phyloP scores from a whole-genome alignment of 1,139 yeast genomes.

The Hyphopichia pseudoburtonii region DNA sequence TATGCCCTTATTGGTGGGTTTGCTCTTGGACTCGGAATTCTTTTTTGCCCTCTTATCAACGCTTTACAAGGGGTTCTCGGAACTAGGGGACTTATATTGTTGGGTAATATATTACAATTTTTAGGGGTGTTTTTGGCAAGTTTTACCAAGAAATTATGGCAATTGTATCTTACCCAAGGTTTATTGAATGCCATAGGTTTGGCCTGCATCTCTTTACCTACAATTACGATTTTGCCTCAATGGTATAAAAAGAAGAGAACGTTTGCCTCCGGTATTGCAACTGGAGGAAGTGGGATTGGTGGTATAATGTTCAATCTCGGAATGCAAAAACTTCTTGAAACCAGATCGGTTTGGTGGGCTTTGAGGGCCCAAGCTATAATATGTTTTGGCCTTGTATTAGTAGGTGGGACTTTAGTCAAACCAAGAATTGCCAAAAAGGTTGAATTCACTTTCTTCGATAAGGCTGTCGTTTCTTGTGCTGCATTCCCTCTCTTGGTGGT shows the following conservation, averaged over 20 bases:
- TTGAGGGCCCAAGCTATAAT: slow-evolving; percentile 35
- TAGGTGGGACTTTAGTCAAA: slow-evolving; percentile 20
- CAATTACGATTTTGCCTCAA: slow-evolving; percentile 52
- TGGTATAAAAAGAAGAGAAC: slow-evolving; percentile 63
- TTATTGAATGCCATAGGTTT: slow-evolving; percentile 28
- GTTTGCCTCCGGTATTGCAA: slow-evolving; percentile 54
- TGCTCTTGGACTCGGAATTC: slow-evolving; percentile 38
- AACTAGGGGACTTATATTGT: slow-evolving; percentile 29
- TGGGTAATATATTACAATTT: slow-evolving; percentile 51
- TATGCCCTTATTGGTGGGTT: slow-evolving; percentile 44
- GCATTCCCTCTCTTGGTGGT: slow-evolving; percentile 29
- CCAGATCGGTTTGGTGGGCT: slow-evolving; percentile 38
- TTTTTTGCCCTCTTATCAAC: slow-evolving; percentile 41
- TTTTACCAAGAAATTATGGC: slow-evolving; percentile 44
- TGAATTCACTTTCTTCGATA: slow-evolving; percentile 21
- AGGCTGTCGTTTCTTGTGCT: slow-evolving; percentile 23
- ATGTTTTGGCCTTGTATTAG: slow-evolving; percentile 24
- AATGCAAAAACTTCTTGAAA: slow-evolving; percentile 26
- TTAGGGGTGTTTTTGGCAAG: slow-evolving; percentile 55
- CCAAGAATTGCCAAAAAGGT: slow-evolving; percentile 15
- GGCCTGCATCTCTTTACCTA: slow-evolving; percentile 24
- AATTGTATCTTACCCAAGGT: slow-evolving; percentile 32
- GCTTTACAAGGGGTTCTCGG: slow-evolving; percentile 42
- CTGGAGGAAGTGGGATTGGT: slow-evolving; percentile 49
- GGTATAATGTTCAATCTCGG: slow-evolving; percentile 26